Base-by-base conservation (phyloP, 345 rosid genomes). In the Aquilaria yunnanensis region DNA sequence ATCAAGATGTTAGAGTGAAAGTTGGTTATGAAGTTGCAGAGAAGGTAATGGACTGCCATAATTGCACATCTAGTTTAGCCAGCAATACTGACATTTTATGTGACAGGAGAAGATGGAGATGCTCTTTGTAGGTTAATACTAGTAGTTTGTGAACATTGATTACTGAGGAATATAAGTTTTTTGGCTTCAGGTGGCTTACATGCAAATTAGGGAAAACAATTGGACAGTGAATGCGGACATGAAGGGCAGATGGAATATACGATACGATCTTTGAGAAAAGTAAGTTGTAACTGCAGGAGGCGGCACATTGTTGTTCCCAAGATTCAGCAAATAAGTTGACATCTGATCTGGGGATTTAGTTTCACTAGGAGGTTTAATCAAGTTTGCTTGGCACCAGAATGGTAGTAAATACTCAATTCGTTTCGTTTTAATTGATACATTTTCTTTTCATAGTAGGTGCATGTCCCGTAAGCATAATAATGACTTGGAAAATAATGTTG, bases 121-220 rank as follows among this genome's bases (percentile, higher is more conserved):
- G 43, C 8, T 9, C 1, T 37, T 37, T 37, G 43, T 37, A 37
- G 43, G 43, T 37, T 0, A 37, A 37, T 5, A 9, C 8, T 37
- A 9, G 43, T 37, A 37, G 43, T 9, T 37, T 37, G 43, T 37
- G 8, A 37, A 37, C 1, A 37, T 37, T 5, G 43, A 37, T 37
- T 37, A 9, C 14, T 43, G 11, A 34, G 30, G 12, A 34, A 34
- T 34, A 29, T n/a, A 37, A 12, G 47, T 47, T 34, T 57, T 37
- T 0, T 34, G 5, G 34, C 43, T 76, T 61, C 88, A 93, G 98
- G 80, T 88, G 33, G 90, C 97, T 5, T 90, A 93, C 60, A 14
- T 90, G 80, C 97, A 90, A 80, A 74, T 93, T 32, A 84, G 86
- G 74, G 98, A 93, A 72, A 90, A 90, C 67, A 93, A 90, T 63